These are phyloP conservation scores for Populus simonii DNA, from an alignment of 345 rosid species.

Conservation along the genomic window DNA sequence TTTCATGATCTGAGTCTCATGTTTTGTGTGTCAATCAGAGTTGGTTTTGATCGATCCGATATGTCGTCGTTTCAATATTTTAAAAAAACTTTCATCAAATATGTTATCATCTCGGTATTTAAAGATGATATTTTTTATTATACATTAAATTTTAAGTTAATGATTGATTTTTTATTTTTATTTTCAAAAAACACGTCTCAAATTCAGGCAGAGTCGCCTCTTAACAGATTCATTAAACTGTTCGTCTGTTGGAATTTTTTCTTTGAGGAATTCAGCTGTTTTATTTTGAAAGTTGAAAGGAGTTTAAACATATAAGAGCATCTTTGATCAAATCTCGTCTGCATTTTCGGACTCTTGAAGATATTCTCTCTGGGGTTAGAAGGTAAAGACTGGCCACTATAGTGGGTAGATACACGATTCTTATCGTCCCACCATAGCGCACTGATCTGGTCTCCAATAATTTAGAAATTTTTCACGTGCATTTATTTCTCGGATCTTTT, in stretches of 20 bases:
- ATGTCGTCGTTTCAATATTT: rapidly evolving
- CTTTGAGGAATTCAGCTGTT: too few species aligned
- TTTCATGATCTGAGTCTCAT: rapidly evolving
- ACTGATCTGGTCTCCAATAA: background rate
- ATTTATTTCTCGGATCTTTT: background rate
- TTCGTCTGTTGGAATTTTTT: too few species aligned
- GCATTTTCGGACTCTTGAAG: background rate
- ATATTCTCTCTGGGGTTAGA: background rate
- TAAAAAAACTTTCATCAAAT: rapidly evolving
- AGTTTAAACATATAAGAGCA: background rate
- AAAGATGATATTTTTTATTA: rapidly evolving
- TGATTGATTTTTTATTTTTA: too few species aligned
- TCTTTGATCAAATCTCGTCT: background rate
- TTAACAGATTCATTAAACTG: too few species aligned
- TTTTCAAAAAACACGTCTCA: too few species aligned
- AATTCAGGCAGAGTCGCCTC: too few species aligned
- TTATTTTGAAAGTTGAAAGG: background rate
- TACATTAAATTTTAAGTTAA: too few species aligned
- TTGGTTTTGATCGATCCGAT: rapidly evolving
- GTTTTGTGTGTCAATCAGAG: rapidly evolving
- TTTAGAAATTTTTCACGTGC: background rate
- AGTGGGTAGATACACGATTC: background rate
- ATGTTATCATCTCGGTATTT: too few species aligned
- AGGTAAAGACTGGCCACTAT: background rate
- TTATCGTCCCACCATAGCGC: background rate